Evolutionary conservation across 257 asterid genomes (phyloP), one percentile per base, ranked within the genome.

Genomic region (Scutellaria barbata): DNA sequence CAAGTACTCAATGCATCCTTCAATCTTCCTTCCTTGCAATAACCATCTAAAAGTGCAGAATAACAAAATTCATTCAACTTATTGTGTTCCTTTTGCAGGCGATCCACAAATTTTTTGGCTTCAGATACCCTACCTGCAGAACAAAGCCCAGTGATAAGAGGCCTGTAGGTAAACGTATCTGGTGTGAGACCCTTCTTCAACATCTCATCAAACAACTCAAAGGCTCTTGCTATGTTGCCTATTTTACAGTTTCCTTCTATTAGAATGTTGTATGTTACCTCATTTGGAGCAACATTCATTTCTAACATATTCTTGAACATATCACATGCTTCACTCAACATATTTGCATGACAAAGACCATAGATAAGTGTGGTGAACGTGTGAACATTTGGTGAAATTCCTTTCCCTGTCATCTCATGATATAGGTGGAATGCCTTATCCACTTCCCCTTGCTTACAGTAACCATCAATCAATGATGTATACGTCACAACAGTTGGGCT

Each of bases 351-450:
- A 63, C 89, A 86, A 63, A 86, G 80, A 50, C 98, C 99, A 63
- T 81, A 76, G 52, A 91, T 86, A 59, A 94, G 89, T 40, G 90
- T 82, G 1, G 96, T 86, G 79, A 84, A 83, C 45, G 96, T 89
- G 51, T 81, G 84, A 7, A 85, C 85, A 83, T 89, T 91, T 1
- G 99, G 89, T 1, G 87, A 79, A 74, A 89, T 85, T 68, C 95
- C 97, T 77, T 88, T 89, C 3, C 85, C 90, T 0, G 82, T 83
- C 99, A 94, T 94, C 86, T 91, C 92, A 53, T 88, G 89, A 85
- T 86, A 89, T 40, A 89, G 71, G 69, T 81, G 57, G 60, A 91
- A 80, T 22, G 96, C 97, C 88, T 87, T 81, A 47, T 84, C 83
- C 43, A 84, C 81, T 63, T 85, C 84, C 20, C 81, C 81, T 77